phyloP scores from a whole-genome alignment of 768 basidiomycete genomes.

The Tylopilus subfusipes region DNA sequence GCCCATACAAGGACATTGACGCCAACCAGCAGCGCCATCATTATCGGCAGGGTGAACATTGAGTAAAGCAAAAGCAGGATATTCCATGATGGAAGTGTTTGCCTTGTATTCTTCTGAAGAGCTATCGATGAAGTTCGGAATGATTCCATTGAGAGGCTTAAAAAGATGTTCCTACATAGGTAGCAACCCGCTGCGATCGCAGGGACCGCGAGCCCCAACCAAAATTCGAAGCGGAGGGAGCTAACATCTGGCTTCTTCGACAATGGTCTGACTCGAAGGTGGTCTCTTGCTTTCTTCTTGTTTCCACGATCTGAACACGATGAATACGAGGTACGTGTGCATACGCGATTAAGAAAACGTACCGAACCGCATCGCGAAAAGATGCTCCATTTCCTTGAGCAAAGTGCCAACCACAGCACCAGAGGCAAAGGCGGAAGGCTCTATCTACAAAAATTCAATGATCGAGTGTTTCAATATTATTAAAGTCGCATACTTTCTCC shows the following conservation, averaged over 20 bases:
- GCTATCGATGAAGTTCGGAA: constrained; percentile 36
- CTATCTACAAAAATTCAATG: constrained; percentile 44
- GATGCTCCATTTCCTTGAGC: constrained; percentile 70
- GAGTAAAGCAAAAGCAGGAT: constrained; percentile 78
- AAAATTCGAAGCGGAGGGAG: constrained; percentile 70
- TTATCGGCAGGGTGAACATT: constrained; percentile 63
- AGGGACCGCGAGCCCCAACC: constrained; percentile 69
- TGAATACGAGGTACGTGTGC: not conserved
- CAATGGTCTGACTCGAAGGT: constrained; percentile 53
- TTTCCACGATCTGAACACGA: constrained; percentile 69
- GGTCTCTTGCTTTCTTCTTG: constrained; percentile 67
- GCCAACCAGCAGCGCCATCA: constrained; percentile 76
- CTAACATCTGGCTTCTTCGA: constrained; percentile 64
- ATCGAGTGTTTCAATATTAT: not conserved
- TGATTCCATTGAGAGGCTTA: not conserved
- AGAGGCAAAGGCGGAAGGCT: constrained; percentile 63
- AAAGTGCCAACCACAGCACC: constrained; percentile 58
- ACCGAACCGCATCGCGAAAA: constrained; percentile 80
- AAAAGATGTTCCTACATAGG: constrained; percentile 40
- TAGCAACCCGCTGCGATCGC: constrained; percentile 61
- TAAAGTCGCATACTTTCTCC: constrained; percentile 53
- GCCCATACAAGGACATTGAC: constrained; percentile 83
- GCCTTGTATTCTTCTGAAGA: constrained; percentile 49
- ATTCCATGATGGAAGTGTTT: constrained; percentile 62
- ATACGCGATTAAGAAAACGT: constrained; percentile 23